Base-by-base conservation (phyloP, 2,329 filamentous ascomycete genomes). In the Cordyceps tenuipes region DNA sequence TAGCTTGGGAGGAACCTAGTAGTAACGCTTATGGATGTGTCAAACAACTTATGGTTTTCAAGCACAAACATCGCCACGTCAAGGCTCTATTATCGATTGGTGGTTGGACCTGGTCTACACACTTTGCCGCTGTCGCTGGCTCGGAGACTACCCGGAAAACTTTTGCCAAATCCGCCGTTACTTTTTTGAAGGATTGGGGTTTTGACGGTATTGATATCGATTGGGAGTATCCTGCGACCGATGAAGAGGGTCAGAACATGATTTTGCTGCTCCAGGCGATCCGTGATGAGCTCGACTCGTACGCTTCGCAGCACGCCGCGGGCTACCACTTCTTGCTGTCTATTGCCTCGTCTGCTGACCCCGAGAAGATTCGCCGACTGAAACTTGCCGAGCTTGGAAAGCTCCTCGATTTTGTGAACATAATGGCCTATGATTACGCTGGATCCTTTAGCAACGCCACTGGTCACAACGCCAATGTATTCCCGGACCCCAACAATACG, bases 61-160 rank as follows among this genome's bases (percentile, higher is more conserved):
- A 96, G 75, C 86, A 92, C 71, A 72, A 79, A 61, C 87, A 96
- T 71, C 85, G 90, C 17, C 82, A 90, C 51, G 72, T 96, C 58
- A 95, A 95, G 69, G 79, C 88, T 1, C 77, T 95, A 23, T 80
- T 96, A 4, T 89, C 84, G 52, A 90, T 96, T 64, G 91, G 91
- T 52, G 91, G 91, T 34, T 95, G 88, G 88, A 91, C 89, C 0
- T 94, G 90, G 73, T 91, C 88, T 2, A 76, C 80, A 65, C 90
- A 90, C 71, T 93, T 96, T 69, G 78, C 88, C 0, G 76, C 77
- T 1, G 86, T 86, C 0, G 84, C 86, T 10, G 84, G 83, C 62
- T 88, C 86, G 0, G 78, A 80, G 0, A 73, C 77, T 2, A 85
- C 83, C 17, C 82, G 90, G 17, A 72, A 77, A 41, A 81, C 66